Evolutionary conservation across 2,329 filamentous ascomycete genomes (phyloP), one percentile per base, ranked within the genome.

Genomic region (Penicillium nordicum): DNA sequence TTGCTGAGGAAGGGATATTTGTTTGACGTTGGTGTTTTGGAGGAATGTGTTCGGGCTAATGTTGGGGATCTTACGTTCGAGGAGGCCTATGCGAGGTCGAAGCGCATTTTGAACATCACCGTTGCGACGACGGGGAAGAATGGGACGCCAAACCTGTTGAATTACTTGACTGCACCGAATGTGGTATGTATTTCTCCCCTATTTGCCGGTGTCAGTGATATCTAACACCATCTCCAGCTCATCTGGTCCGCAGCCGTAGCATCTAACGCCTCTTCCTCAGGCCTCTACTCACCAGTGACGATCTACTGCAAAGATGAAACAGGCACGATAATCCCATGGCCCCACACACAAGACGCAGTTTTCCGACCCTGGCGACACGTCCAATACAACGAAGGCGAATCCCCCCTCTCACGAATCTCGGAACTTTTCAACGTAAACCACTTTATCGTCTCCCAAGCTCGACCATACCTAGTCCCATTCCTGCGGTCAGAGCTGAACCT

Each of bases 381-480:
- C 21, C 83, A 82, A 7, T 86, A 88, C 71, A 81, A 81, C 41
- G 86, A 89, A 59, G 84, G 84, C 41, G 86, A 86, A 61, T 85
- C 83, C 0, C 85, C 85, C 0, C 81, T 94, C 1, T 81, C 85
- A 52, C 84, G 90, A 38, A 86, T 94, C 30, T 85, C 88, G 7
- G 88, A 93, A 74, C 83, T 93, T 11, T 94, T 94, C 81, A 95
- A 95, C 70, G 90, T 95, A 51, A 95, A 96, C 70, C 92, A 97
- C 77, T 97, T 95, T 75, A 91, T 97, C 62, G 86, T 97, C 63
- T 94, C 89, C 62, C 93, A 97, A 76, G 92, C 93, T 0, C 83
- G 92, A 3, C 93, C 93, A 0, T 96, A 96, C 72, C 80, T 96
- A 16, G 87, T 93, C 29, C 92, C 92, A 0, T 94, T 96, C 66